Evolutionary conservation across 805 yeast species (phyloP).

Genomic region (Metschnikowia henanensis): DNA sequence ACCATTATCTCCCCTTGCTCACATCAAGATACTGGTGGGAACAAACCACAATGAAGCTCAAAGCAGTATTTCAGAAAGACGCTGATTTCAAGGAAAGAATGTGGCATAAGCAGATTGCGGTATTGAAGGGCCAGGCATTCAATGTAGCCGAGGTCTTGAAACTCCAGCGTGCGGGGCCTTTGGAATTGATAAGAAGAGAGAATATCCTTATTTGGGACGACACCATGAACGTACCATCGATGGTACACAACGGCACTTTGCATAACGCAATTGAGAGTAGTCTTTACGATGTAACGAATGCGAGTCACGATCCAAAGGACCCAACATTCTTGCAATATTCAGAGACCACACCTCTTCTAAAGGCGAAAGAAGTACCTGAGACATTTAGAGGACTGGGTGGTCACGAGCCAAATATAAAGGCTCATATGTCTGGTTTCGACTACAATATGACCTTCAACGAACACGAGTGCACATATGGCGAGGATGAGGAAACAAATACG

Average conservation of each 20-base stretch:
- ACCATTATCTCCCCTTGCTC: conserved; percentile 55
- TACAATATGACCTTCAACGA: conserved; percentile 18
- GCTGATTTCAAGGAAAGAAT: conserved; percentile 61
- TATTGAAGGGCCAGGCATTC: conserved; percentile 76
- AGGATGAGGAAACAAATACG: conserved; percentile 20
- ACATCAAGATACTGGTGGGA: conserved; percentile 75
- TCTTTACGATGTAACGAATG: conserved; percentile 19
- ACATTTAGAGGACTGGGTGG: neutral
- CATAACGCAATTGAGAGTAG: conserved; percentile 41
- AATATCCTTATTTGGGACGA: conserved; percentile 61
- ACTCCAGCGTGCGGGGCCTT: conserved; percentile 58
- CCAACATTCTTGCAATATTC: neutral
- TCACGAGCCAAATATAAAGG: neutral
- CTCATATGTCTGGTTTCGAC: conserved; percentile 24
- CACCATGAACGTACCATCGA: conserved; percentile 53
- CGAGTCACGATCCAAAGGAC: neutral
- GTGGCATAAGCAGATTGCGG: conserved; percentile 69
- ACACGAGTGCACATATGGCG: neutral
- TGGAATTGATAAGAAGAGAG: conserved; percentile 61
- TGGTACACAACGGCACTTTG: conserved; percentile 29
- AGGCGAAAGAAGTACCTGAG: neutral
- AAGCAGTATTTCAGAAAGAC: conserved; percentile 53
- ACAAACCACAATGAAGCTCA: conserved; percentile 47
- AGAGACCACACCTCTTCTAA: conserved; percentile 8
- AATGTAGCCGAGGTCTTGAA: conserved; percentile 68